A percentile compares a stretch with the other conserved stretches of the same genome.
These are phyloP conservation scores for Globisporangium rhizosaccharum DNA, from an alignment of 352 stramenopile species.

Conservation along the genomic window DNA sequence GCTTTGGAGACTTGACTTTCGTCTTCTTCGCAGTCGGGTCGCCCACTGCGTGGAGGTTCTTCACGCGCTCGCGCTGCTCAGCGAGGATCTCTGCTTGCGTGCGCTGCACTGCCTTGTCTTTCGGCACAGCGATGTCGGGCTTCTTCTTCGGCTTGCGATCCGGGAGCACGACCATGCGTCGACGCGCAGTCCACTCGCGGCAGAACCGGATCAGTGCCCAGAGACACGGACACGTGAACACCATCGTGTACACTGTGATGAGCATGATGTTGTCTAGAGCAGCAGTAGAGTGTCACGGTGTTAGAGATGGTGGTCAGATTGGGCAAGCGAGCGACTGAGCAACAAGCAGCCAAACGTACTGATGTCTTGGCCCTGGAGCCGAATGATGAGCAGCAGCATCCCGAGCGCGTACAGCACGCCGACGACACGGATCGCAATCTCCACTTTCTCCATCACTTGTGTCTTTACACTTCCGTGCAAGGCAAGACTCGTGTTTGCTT, in stretches of 20 bases:
- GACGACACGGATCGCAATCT: slow-evolving; percentile 63
- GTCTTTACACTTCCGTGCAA: background rate
- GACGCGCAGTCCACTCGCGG: slow-evolving; percentile 46
- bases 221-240: slow-evolving; percentile 77
- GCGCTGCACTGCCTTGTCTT: slow-evolving; percentile 47
- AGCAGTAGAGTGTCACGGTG: background rate
- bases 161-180: slow-evolving; percentile 53
- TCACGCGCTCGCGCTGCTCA: slow-evolving; percentile 59
- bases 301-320: background rate
- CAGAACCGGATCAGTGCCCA: slow-evolving; percentile 78
- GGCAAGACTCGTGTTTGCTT: too few relatives aligned
- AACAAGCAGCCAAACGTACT: slow-evolving; percentile 25
- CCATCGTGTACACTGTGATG: slow-evolving; percentile 74
- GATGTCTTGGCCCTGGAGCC: slow-evolving; percentile 46
- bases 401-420: slow-evolving; percentile 43
- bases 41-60: slow-evolving; percentile 54
- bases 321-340: background rate
- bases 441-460: slow-evolving; percentile 49
- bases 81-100: slow-evolving; percentile 80
- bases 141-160: slow-evolving; percentile 72
- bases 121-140: slow-evolving; percentile 60
- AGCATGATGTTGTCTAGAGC: slow-evolving; percentile 63
- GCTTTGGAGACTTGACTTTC: slow-evolving; percentile 60
- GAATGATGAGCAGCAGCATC: slow-evolving; percentile 50
- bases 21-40: slow-evolving; percentile 46